Evolutionary conservation across 345 rosid species (phyloP), one percentile per base, ranked within the genome.

Genomic region (Erodium maritimum): DNA sequence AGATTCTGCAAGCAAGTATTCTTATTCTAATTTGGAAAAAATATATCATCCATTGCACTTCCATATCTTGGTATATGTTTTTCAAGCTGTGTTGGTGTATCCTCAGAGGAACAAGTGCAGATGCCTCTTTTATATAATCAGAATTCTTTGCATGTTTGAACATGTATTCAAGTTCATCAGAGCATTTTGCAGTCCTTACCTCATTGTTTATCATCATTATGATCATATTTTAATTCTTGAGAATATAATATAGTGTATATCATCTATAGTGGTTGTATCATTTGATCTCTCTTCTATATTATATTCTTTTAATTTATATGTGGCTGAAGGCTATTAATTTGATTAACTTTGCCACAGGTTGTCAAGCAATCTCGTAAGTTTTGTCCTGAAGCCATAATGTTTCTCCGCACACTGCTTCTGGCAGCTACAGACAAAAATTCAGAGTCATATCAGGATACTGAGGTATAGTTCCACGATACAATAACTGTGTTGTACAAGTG

Each of bases 311-410:
- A n/a, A n/a, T n/a, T n/a, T n/a, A n/a, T n/a, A n/a, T n/a, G n/a
- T n/a, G n/a, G n/a, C n/a, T 29, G 5, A 8, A 23, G 34, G 20
- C 20, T 52, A 19, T 37, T 37, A 29, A 57, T 23, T 18, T 68
- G 45, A 53, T 67, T 33, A 57, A 54, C 24, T 54, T 21, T 61
- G 23, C 54, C 66, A 67, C 70, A 90, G 97, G 77, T 84, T 23
- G 69, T 75, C 45, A 87, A 74, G 70, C 85, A 85, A 62, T 83
- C 99, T 55, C 61, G 64, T 68, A 93, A 83, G 73, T 89, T 85
- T 65, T 89, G 88, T 62, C 95, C 96, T 10, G 99, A 89, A 70
- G 99, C 87, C 64, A 72, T 87, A 42, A 37, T 80, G 69, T 89
- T 87, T 77, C 78, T 87, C 54, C 73, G 71, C 57, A 73, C 84